Conservation (phyloP, 1,139 yeast genomes). For the Pichia sp. region DNA sequence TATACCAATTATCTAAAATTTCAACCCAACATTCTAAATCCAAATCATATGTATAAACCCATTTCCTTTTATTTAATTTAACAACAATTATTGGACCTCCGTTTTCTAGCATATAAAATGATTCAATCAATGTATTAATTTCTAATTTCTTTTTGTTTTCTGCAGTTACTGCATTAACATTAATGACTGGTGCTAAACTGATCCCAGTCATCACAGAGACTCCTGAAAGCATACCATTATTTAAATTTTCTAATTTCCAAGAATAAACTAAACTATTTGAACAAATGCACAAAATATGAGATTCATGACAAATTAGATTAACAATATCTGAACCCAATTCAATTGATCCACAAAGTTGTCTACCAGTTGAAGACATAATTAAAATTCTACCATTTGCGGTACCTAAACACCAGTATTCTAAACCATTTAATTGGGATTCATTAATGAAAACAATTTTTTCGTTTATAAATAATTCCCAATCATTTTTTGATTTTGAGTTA, state of each 20-base stretch:
- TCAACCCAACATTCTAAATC: slow-evolving; percentile 43
- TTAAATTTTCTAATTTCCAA: slow-evolving; percentile 35
- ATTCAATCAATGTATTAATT: slow-evolving; percentile 20
- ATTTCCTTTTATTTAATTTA: slow-evolving; percentile 24
- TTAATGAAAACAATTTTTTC: slow-evolving; percentile 23
- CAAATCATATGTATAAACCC: slow-evolving; percentile 36
- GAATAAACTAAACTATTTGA: slow-evolving; percentile 43
- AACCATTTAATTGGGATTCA: slow-evolving; percentile 16
- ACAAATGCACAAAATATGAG: slow-evolving; percentile 49
- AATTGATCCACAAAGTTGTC: slow-evolving; percentile 41
- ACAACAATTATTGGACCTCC: slow-evolving; percentile 42
- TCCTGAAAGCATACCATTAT: slow-evolving; percentile 16
- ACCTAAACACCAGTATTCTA: slow-evolving; percentile 46
- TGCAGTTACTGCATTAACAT: slow-evolving; percentile 32
- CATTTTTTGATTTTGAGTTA: slow-evolving; percentile 9
- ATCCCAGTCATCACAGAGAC: slow-evolving; percentile 36
- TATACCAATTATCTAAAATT: slow-evolving; percentile 45
- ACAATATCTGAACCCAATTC: slow-evolving; percentile 56
- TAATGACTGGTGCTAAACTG: slow-evolving; percentile 48
- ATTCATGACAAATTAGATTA: slow-evolving; percentile 46
- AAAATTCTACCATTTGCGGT: slow-evolving; percentile 68
- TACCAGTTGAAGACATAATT: slow-evolving; percentile 66
- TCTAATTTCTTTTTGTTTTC: slow-evolving; percentile 23
- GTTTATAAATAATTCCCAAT: slow-evolving; percentile 21
- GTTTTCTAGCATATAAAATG: slow-evolving; percentile 23